Percentiles rank a stretch among this genome's conserved stretches.
Conservation (phyloP, 2,329 filamentous ascomycete genomes). For the Alternaria sp. region DNA sequence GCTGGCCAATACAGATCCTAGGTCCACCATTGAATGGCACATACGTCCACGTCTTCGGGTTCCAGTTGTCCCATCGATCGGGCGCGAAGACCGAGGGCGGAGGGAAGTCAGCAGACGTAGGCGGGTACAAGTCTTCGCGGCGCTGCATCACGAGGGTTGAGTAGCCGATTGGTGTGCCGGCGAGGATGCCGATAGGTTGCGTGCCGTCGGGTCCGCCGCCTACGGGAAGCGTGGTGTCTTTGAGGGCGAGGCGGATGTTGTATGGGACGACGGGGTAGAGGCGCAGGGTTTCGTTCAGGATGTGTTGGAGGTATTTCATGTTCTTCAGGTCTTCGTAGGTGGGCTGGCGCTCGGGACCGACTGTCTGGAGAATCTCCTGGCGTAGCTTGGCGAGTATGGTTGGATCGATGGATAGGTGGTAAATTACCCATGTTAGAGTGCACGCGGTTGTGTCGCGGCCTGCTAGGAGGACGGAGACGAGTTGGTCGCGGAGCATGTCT, state of each 20-base stretch:
- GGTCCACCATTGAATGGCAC: constrained; percentile 58
- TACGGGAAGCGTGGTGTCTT: constrained; percentile 57
- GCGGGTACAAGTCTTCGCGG: constrained; percentile 57
- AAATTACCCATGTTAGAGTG: constrained; percentile 80
- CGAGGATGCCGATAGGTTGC: constrained; percentile 53
- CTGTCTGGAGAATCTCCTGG: constrained; percentile 69
- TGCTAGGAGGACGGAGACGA: constrained; percentile 75
- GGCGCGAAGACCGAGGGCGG: constrained; percentile 53
- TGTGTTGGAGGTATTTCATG: constrained; percentile 73
- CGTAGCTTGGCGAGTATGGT: constrained; percentile 71
- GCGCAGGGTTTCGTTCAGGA: constrained; percentile 49
- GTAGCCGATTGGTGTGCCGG: constrained; percentile 55
- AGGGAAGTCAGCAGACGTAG: constrained; percentile 47
- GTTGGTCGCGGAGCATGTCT: constrained; percentile 79
- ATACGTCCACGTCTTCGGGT: constrained; percentile 57
- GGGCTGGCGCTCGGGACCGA: constrained; percentile 66
- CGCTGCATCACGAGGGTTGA: constrained; percentile 58
- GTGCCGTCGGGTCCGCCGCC: constrained; percentile 55
- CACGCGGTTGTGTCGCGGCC: constrained; percentile 87
- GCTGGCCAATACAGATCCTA: constrained; percentile 59
- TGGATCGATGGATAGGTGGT: constrained; percentile 78
- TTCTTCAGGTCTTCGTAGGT: constrained; percentile 83
- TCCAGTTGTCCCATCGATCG: constrained; percentile 58
- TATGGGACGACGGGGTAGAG: constrained; percentile 59
- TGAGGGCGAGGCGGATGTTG: constrained; percentile 56